Evolutionary conservation across 768 basidiomycete genomes (phyloP), one percentile per base, ranked within the genome.

Genomic region (Pleurotus tuber-regium): DNA sequence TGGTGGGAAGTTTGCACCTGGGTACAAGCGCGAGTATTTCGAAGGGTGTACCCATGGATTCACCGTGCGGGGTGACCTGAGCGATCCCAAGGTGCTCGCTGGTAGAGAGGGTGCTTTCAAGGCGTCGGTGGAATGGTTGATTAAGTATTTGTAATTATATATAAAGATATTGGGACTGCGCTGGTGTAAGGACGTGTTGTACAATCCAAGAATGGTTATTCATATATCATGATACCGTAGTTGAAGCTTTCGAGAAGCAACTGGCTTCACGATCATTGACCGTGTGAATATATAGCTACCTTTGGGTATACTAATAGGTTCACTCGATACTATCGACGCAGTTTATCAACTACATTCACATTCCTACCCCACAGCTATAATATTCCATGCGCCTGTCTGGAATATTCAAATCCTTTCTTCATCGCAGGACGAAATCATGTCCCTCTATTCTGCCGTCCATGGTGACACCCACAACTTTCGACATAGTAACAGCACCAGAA

Each of bases 101-200:
- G 84, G 77, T 21, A 84, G 83, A 64, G 84, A 86, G 60, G 82
- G 81, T 28, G 70, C 82, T 0, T 84, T 86, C 71, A 77, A 76
- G 65, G 68, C 75, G 25, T 65, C 74, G 11, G 77, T 86, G 28
- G 72, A 80, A 54, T 85, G 75, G 72, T 75, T 84, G 66, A 60
- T 65, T 51, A 67, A 73, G 56, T 57, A 75, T 36, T 29, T 65
- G 43, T 66, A 52, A n/a, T n/a, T n/a, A n/a, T n/a, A n/a, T n/a
- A n/a, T n/a, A n/a, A n/a, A n/a, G n/a, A n/a, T n/a, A n/a, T n/a
- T n/a, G n/a, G n/a, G n/a, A n/a, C n/a, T n/a, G n/a, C n/a, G n/a
- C n/a, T n/a, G n/a, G n/a, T n/a, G n/a, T n/a, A n/a, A n/a, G n/a
- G n/a, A n/a, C n/a, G n/a, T n/a, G n/a, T n/a, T n/a, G n/a, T n/a